A percentile compares a stretch with the other conserved stretches of the same genome.
Evolutionary conservation across 305 asterid genomes (phyloP).

Genomic region (Fraxinus baroniana): DNA sequence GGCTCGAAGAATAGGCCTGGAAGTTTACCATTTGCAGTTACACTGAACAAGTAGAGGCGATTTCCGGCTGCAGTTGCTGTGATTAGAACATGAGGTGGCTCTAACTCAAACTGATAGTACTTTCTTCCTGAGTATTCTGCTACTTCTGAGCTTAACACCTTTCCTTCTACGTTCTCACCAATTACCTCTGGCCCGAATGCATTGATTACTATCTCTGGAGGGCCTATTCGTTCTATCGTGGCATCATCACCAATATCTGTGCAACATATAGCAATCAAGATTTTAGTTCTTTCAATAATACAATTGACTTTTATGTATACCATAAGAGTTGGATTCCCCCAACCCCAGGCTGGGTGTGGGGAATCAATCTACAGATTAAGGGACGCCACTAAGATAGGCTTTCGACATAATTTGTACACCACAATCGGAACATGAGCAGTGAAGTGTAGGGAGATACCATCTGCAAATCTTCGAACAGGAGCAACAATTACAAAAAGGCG

Average conservation of each 20-base stretch:
- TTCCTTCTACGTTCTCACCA: constrained; percentile 92
- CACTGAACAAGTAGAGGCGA: constrained; percentile 81
- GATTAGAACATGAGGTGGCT: constrained; percentile 86
- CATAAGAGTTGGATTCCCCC: background rate
- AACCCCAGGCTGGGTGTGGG: background rate
- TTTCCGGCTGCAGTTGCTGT: constrained; percentile 99
- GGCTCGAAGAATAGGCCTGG: constrained; percentile 9
- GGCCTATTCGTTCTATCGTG: constrained; percentile 74
- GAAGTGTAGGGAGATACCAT: constrained; percentile 30
- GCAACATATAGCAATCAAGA: constrained; percentile 16
- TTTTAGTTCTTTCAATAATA: background rate
- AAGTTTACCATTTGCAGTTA: constrained; percentile 71
- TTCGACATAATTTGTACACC: background rate
- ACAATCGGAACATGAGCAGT: background rate
- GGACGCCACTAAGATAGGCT: background rate
- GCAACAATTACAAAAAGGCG: constrained; percentile 79
- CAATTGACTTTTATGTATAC: background rate
- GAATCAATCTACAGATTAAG: background rate
- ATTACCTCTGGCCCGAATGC: constrained; percentile 98
- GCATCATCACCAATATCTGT: constrained; percentile 78
- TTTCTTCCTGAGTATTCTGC: constrained; percentile 68
- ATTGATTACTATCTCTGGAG: constrained; percentile 81
- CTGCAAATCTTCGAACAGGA: constrained; percentile 84
- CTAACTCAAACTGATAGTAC: constrained; percentile 86
- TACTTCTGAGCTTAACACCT: constrained; percentile 63